Evolutionary conservation across 305 asterid species (phyloP).

Genomic region (Rubia tinctorum): DNA sequence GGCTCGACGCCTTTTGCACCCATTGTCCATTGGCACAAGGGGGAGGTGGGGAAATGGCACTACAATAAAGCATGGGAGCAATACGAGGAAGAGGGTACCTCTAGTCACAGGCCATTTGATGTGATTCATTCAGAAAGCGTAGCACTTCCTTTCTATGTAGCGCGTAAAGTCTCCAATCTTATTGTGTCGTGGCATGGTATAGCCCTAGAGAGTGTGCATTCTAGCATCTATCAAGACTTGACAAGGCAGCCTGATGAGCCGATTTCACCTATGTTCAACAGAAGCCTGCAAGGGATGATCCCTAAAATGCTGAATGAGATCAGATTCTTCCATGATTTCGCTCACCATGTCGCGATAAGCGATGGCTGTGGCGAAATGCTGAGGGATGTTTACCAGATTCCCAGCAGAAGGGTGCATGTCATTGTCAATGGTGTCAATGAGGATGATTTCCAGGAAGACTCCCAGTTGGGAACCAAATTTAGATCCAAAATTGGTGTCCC

Average conservation of each 20-base stretch:
- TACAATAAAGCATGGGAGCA: constrained; percentile 81
- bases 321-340: constrained; percentile 64
- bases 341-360: constrained; percentile 83
- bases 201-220: constrained; percentile 81
- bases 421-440: constrained; percentile 74
- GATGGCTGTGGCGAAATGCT: constrained; percentile 91
- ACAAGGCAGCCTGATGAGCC: constrained; percentile 43
- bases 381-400: constrained; percentile 80
- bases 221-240: constrained; percentile 71
- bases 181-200: constrained; percentile 93
- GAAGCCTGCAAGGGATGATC: constrained; percentile 54
- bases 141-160: constrained; percentile 64
- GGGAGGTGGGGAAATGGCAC: constrained; percentile 67
- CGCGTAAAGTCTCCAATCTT: constrained; percentile 46
- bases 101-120: constrained; percentile 37
- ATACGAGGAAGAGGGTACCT: constrained; percentile 44
- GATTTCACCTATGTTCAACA: constrained; percentile 49
- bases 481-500: constrained; percentile 61
- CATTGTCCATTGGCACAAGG: constrained; percentile 65
- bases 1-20: constrained; percentile 29
- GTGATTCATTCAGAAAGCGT: constrained; percentile 88
- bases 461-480: constrained; percentile 37
- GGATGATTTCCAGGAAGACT: constrained; percentile 49
- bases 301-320: constrained; percentile 77
- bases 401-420: constrained; percentile 64